A percentile compares a stretch with the other conserved stretches of the same genome.
Conservation (phyloP, 1,284 basidiomycete species). For the Laetiporus sulphureus region DNA sequence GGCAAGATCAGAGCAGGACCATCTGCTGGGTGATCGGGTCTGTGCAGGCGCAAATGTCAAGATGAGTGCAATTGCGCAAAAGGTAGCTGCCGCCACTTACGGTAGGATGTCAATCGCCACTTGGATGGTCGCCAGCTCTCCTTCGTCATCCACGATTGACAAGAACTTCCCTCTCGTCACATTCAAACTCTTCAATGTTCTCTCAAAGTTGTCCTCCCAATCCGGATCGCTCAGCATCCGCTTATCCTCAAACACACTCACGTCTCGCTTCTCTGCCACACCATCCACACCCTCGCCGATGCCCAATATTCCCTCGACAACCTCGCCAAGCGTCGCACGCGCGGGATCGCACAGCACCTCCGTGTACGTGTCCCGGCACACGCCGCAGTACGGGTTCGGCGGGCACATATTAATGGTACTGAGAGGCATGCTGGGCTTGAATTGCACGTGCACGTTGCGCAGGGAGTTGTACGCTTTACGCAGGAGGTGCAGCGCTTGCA, state of each 20-base stretch:
- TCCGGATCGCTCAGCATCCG: conserved; percentile 83
- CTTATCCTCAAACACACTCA: conserved; percentile 84
- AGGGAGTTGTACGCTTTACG: conserved; percentile 51
- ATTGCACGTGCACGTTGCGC: conserved; percentile 70
- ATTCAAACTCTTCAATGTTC: conserved; percentile 67
- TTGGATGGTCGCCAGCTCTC: conserved; percentile 65
- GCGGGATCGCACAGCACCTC: conserved; percentile 65
- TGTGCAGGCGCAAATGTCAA: too few relatives aligned
- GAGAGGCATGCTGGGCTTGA: conserved; percentile 70
- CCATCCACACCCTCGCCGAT: conserved; percentile 35
- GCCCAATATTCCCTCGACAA: conserved; percentile 65
- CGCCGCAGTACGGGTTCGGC: conserved; percentile 73
- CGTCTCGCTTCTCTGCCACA: conserved; percentile 43
- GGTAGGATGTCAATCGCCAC: conserved; percentile 66
- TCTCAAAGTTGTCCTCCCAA: conserved; percentile 78
- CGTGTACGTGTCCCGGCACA: conserved; percentile 85
- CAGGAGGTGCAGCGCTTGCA: conserved; percentile 86
- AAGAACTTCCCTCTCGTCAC: conserved; percentile 77
- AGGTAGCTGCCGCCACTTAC: conserved; percentile 54
- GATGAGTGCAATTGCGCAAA: too few relatives aligned
- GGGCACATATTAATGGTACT: conserved; percentile 54
- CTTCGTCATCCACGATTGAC: conserved; percentile 84
- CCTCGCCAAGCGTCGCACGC: conserved; percentile 61
- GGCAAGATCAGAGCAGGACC: conserved; percentile 53
- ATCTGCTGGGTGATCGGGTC: conserved; percentile 45